A percentile compares a stretch with the other conserved stretches of the same genome.
Evolutionary conservation across 169 alveolate species (phyloP).

Genomic region (Plasmodium sp.): DNA sequence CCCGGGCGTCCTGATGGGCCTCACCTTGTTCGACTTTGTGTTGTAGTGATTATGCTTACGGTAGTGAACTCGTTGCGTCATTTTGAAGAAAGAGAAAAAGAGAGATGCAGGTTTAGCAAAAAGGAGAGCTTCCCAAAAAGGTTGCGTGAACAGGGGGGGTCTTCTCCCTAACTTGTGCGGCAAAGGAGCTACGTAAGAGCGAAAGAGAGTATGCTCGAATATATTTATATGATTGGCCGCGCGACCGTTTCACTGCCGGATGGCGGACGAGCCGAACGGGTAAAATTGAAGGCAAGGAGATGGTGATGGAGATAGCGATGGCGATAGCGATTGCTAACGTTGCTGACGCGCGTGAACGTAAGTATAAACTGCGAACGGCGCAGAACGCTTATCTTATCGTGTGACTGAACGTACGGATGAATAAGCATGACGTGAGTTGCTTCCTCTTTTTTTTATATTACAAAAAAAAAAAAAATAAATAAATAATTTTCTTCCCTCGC

Average conservation of each 20-base stretch:
- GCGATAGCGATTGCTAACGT: background rate
- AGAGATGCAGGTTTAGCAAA: background rate
- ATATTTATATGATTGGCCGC: background rate
- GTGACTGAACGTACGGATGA: background rate
- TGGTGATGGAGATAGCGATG: background rate
- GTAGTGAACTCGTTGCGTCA: constrained; percentile 92
- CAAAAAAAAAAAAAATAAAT: no score
- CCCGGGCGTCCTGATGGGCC: constrained; percentile 93
- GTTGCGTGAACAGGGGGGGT: background rate
- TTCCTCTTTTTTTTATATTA: background rate
- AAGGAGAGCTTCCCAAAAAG: background rate
- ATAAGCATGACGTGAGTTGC: background rate
- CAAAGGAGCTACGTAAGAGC: background rate
- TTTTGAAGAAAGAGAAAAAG: constrained; percentile 28
- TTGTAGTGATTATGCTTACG: constrained; percentile 89
- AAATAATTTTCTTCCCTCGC: background rate
- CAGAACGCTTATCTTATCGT: background rate
- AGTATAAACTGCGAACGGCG: background rate
- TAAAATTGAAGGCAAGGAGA: background rate
- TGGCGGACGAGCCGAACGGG: background rate
- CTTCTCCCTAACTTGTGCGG: background rate
- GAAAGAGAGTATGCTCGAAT: background rate
- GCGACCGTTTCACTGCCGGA: background rate
- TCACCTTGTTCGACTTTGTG: constrained; percentile 90
- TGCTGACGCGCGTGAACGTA: background rate